Evolutionary conservation across 75 land plant species (phyloP), one percentile per base, ranked within the genome.

Genomic region (Pinus albicaulis): DNA sequence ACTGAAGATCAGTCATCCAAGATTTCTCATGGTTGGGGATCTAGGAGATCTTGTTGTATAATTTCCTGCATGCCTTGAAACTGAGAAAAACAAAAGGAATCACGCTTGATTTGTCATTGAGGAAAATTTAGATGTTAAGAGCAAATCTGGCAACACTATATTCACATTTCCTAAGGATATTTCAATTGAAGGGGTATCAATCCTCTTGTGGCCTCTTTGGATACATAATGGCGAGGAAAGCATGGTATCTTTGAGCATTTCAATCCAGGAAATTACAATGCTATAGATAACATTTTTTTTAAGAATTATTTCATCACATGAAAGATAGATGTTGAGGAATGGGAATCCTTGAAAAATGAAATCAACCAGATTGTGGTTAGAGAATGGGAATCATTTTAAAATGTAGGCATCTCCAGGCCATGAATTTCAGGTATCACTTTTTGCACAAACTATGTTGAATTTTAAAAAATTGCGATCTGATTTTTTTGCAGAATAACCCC

Each of bases 131-230:
- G 76, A 75, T 36, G n/a, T 36, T 34, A 55, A 55, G 44, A 70
- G 79, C 65, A 59, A 41, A 16, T 68, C 81, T 23, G 72, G 77
- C 20, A 41, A 78, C 63, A 57, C 74, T 16, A 57, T 88, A 36
- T 89, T 89, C 81, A 53, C 72, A 20, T 95, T 95, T 76, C 92
- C 96, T 22, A 81, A 95, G 98, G 85, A 82, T 57, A 85, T 79
- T 24, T 28, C 69, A 17, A 78, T 97, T 56, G 86, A 89, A 76
- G 92, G 88, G 20, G 87, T 78, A n/a, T 83, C 84, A 57, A 86
- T 91, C 14, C 77, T 98, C 55, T 57, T 74, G 53, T 98, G 98
- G 98, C 98, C 99, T 65, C 87, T 98, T 72, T 98, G 98, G 98
- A 64, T 95, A 57, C 91, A 90, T 76, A 86, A 89, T 59, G 87